Evolutionary conservation across 805 yeast species (phyloP).

Genomic region (Candida piceae): DNA sequence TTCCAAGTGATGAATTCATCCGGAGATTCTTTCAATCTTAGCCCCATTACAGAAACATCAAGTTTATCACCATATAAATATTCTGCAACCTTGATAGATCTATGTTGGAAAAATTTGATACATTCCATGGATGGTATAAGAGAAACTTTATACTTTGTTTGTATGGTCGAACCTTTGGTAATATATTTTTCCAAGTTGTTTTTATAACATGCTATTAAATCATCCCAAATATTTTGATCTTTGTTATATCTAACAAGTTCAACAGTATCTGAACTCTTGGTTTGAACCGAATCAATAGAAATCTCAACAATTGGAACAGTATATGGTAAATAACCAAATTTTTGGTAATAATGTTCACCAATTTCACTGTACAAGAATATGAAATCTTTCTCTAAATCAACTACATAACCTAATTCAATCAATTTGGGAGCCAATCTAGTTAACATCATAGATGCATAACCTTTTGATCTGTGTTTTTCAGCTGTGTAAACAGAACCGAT

Average conservation of each 20-base stretch:
- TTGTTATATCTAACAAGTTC: conserved; percentile 1
- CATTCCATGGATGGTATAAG: conserved; percentile 33
- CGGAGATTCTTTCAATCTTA: conserved; percentile 1
- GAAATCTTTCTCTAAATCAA: conserved; percentile 27
- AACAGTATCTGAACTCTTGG: not conserved
- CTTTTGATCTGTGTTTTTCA: conserved; percentile 43
- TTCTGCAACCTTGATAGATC: conserved; percentile 23
- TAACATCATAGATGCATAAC: conserved; percentile 51
- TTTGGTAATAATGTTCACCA: conserved; percentile 56
- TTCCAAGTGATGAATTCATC: conserved; percentile 39
- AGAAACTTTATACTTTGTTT: conserved; percentile 22
- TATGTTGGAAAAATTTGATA: conserved; percentile 39
- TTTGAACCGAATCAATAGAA: conserved; percentile 3
- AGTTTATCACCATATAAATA: not conserved
- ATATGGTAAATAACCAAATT: conserved; percentile 48
- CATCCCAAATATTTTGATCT: not conserved
- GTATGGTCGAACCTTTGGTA: not conserved
- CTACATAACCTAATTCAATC: conserved; percentile 5
- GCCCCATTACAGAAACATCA: conserved; percentile 3
- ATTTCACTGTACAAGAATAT: conserved; percentile 66
- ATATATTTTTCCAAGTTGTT: conserved; percentile 2
- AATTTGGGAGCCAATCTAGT: conserved; percentile 25
- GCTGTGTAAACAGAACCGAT: conserved; percentile 60
- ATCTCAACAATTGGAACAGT: conserved; percentile 18
- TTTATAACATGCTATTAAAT: conserved; percentile 8